phyloP scores from a whole-genome alignment of 495 filamentous ascomycete genomes.

The Trichoderma virens region DNA sequence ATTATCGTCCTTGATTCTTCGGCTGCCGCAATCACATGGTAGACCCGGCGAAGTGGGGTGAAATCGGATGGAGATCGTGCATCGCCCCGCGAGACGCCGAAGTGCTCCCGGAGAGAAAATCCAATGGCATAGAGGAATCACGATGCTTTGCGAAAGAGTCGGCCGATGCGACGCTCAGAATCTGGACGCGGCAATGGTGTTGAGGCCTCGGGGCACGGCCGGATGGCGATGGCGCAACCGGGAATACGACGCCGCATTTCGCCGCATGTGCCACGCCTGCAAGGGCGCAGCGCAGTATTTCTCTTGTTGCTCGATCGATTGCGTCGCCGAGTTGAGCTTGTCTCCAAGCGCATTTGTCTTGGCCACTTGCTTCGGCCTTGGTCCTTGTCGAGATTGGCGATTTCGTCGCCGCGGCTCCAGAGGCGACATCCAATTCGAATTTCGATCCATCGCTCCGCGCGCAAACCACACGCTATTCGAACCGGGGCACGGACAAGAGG shows the following conservation, averaged over 20 bases:
- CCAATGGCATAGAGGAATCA: not conserved
- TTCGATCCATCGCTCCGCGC: not conserved
- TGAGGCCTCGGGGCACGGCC: not conserved
- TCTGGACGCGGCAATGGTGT: not conserved
- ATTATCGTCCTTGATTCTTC: not conserved
- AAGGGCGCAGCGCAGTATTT: not conserved
- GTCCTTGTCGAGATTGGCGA: not conserved
- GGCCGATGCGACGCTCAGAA: not conserved
- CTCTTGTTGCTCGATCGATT: not conserved
- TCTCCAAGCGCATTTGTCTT: not conserved
- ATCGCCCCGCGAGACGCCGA: conserved; percentile 4
- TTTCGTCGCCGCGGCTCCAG: not conserved
- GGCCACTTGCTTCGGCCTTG: not conserved
- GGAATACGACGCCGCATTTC: conserved; percentile 3
- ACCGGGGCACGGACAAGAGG: conserved; percentile 6
- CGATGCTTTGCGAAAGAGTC: not conserved
- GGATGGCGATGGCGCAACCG: not conserved
- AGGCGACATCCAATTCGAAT: not conserved
- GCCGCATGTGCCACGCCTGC: not conserved
- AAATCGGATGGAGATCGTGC: conserved; percentile 1
- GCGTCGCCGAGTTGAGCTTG: not conserved
- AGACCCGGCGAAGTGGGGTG: conserved; percentile 4
- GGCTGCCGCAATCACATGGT: not conserved
- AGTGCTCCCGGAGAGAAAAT: not conserved
- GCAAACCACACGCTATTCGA: not conserved